A percentile compares a stretch with the other conserved stretches of the same genome.
Evolutionary conservation across 2,329 filamentous ascomycete genomes (phyloP).

Genomic region (Fusarium hostae): DNA sequence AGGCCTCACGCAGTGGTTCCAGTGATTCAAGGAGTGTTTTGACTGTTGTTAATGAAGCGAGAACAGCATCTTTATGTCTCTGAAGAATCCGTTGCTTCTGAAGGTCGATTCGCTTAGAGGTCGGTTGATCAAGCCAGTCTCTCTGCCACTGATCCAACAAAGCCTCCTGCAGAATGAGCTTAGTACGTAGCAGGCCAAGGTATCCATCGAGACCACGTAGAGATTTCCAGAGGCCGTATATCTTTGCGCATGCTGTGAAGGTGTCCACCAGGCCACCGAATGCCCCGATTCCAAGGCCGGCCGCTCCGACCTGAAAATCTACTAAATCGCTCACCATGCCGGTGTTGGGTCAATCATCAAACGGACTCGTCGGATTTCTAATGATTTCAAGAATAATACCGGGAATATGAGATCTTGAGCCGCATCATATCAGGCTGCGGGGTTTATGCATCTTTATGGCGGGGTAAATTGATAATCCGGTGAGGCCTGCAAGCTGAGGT

Average conservation of each 20-base stretch:
- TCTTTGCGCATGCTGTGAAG: background rate
- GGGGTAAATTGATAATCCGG: constrained; percentile 14
- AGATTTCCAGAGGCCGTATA: background rate
- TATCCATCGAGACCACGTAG: background rate
- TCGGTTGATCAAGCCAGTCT: background rate
- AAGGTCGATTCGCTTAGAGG: background rate
- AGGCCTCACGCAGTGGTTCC: background rate
- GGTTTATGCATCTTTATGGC: background rate
- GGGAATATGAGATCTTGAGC: background rate
- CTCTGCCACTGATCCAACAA: constrained; percentile 7
- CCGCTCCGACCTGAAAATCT: background rate
- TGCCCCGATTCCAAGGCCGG: background rate
- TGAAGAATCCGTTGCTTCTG: constrained; percentile 5
- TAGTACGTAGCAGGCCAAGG: background rate
- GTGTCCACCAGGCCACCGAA: background rate
- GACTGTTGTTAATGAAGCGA: background rate
- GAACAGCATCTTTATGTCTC: background rate
- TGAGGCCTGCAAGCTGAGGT: background rate
- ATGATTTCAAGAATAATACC: background rate
- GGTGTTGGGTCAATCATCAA: background rate
- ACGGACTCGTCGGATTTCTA: too few relatives aligned
- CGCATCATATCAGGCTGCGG: background rate
- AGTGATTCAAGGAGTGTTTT: background rate
- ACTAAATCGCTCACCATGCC: background rate
- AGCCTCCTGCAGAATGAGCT: constrained; percentile 4